Percentiles rank a stretch among this genome's conserved stretches.
Conservation (phyloP, 352 stramenopile species). For the Globisporangium cederbergense region DNA sequence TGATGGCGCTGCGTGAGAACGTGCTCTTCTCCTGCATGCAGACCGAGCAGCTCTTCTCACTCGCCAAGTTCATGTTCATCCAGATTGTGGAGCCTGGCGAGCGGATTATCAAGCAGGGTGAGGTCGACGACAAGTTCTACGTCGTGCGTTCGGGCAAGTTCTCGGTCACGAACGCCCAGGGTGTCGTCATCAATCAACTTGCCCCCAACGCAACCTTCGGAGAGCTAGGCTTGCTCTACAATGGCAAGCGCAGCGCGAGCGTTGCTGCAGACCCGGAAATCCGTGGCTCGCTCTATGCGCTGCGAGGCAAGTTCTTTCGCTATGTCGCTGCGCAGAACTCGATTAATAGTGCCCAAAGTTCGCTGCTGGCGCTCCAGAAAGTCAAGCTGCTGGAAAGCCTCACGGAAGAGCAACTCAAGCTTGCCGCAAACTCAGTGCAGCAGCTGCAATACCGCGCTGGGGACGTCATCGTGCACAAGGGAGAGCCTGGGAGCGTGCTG, state of each 20-base stretch:
- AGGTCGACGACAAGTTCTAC: slow-evolving; percentile 82
- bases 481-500: slow-evolving; percentile 62
- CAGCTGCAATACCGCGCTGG: slow-evolving; percentile 44
- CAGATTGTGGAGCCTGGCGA: slow-evolving; percentile 69
- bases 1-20: slow-evolving; percentile 66
- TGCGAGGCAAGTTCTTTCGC: slow-evolving; percentile 51
- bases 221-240: slow-evolving; percentile 55
- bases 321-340: slow-evolving; percentile 45
- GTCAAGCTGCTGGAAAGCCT: slow-evolving; percentile 40
- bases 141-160: slow-evolving; percentile 52
- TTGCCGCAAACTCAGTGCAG: slow-evolving; percentile 41
- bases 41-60: slow-evolving; percentile 60
- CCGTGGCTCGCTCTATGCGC: slow-evolving; percentile 35
- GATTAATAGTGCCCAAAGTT: slow-evolving; percentile 37
- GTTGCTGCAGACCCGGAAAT: slow-evolving; percentile 33
- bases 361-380: slow-evolving; percentile 40
- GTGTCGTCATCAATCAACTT: slow-evolving; percentile 43
- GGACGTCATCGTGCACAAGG: slow-evolving; percentile 76
- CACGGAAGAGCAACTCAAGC: slow-evolving; percentile 39
- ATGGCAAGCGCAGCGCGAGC: slow-evolving; percentile 45
- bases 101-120: slow-evolving; percentile 72
- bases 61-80: slow-evolving; percentile 75
- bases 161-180: slow-evolving; percentile 35
- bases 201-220: slow-evolving; percentile 39
- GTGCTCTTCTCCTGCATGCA: slow-evolving; percentile 79